Evolutionary conservation across 352 stramenopile species (phyloP), one percentile per base, ranked within the genome.

Genomic region (Pythium pyrilobum): DNA sequence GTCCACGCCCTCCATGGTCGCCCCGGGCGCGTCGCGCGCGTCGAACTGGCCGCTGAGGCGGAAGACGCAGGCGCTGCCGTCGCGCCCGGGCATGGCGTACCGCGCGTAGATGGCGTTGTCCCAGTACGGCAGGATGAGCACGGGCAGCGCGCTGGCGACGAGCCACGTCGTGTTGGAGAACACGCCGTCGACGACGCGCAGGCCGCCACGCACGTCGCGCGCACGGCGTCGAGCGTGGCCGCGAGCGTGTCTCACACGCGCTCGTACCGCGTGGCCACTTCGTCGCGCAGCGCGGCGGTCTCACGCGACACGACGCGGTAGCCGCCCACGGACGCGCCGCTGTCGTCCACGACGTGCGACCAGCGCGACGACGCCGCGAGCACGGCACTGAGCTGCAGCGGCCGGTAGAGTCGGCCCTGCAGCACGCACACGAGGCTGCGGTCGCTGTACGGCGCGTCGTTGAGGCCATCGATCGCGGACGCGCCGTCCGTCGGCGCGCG

Each of bases 391-490:
- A 81, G 53, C 12, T 70, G 50, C 4, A 69, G 25, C 25, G 71
- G 57, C 20, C 61, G 52, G 52, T 72, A 74, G 32, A 67, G 60
- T 0, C 55, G 43, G 8, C 67, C 71, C 23, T 71, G 48, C 7
- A 58, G 56, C 2, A 72, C 51, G 45, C 74, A 83, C 20, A 56
- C 70, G 18, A 85, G 4, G 0, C 67, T 3, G 6, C 74, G 72
- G 43, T 83, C 74, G 1, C 60, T 66, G 41, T 66, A 76, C 7
- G 63, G 67, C 21, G 72, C 71, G 40, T 83, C 74, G 51, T 81
- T 81, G n/a, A 20, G 28, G 34, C 67, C 65, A 5, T 36, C 39
- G 20, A 61, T 42, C 5, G 16, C 15, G 13, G 18, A 27, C 11
- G 16, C 18, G 1, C 46, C 56, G 1, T 48, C 3, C 0, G 20